Percentiles rank a stretch among this genome's conserved stretches.
These are phyloP conservation scores for Grifola frondosa DNA, from an alignment of 1,284 basidiomycete species.

Conservation along the genomic window DNA sequence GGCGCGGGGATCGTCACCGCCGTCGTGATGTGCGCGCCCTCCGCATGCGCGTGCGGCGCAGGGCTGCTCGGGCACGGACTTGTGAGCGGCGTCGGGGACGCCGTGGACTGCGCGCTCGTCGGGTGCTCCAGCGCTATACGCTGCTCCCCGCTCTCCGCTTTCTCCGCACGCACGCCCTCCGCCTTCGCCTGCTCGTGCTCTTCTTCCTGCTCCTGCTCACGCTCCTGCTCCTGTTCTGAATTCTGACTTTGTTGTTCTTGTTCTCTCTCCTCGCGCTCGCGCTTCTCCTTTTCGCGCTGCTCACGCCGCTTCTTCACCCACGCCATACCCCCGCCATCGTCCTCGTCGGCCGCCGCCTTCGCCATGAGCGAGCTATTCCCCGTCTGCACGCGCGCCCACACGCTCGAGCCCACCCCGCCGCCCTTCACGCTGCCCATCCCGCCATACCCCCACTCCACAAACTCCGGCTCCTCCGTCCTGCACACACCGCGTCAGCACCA, in stretches of 20 bases:
- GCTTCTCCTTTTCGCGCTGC: constrained; percentile 44
- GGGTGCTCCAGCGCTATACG: constrained; percentile 4
- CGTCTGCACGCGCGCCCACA: constrained; percentile 23
- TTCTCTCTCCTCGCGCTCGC: constrained; percentile 39
- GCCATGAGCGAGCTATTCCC: constrained; percentile 25
- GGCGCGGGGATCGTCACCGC: constrained; percentile 26
- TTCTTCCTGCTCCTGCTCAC: constrained; percentile 10
- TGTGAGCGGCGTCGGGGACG: constrained; percentile 8
- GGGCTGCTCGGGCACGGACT: no score
- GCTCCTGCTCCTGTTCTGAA: constrained; percentile 12
- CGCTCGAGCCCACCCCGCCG: constrained; percentile 14
- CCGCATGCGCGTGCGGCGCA: constrained; percentile 1
- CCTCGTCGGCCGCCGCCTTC: constrained; percentile 38
- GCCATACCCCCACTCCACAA: constrained; percentile 85
- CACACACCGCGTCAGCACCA: no score
- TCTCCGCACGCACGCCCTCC: constrained; percentile 6
- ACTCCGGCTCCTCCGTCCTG: constrained; percentile 56
- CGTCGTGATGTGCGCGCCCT: constrained; percentile 24
- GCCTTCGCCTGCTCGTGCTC: constrained; percentile 7
- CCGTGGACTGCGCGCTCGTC: constrained; percentile 8
- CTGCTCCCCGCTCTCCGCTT: constrained; percentile 2
- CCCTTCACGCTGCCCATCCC: constrained; percentile 73
- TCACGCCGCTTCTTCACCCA: constrained; percentile 66
- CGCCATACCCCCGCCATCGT: constrained; percentile 74
- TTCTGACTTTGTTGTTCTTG: constrained; percentile 19